Percentiles rank a stretch among this genome's conserved stretches.
phyloP scores from a whole-genome alignment of 805 yeast genomes.

The Yamadazyma philogaea region DNA sequence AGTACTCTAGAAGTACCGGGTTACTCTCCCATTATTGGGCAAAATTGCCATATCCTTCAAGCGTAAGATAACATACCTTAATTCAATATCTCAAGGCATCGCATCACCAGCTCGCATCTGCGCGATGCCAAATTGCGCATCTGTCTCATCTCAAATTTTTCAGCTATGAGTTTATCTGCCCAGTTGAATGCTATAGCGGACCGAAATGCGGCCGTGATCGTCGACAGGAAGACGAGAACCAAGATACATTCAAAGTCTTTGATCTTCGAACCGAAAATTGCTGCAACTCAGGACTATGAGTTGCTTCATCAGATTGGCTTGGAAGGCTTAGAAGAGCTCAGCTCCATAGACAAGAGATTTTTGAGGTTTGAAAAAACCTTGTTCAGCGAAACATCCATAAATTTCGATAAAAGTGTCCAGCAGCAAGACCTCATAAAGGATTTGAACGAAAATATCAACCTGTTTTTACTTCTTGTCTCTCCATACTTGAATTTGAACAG shows the following conservation, averaged over 20 bases:
- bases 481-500: constrained; percentile 76
- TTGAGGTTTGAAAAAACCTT: constrained; percentile 63
- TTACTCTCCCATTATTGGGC: no score
- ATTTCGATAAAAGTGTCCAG: constrained; percentile 80
- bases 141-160: constrained; percentile 9
- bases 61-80: no score
- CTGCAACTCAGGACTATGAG: constrained; percentile 93
- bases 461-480: constrained; percentile 69
- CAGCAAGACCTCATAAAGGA: constrained; percentile 71
- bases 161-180: constrained; percentile 57
- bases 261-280: constrained; percentile 78
- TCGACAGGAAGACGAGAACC: constrained; percentile 83
- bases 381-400: constrained; percentile 78
- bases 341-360: constrained; percentile 72
- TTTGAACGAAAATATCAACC: constrained; percentile 69
- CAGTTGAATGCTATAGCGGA: constrained; percentile 73
- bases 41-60: no score
- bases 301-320: constrained; percentile 65
- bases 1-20: no score
- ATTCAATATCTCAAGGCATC: background rate
- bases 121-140: background rate
- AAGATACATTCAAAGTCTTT: constrained; percentile 86
- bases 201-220: constrained; percentile 65
- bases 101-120: background rate
- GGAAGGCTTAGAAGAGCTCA: constrained; percentile 75